These are phyloP conservation scores for Oryza glaberrima DNA, from an alignment of 176 grass and related monocot genomes.

Conservation along the genomic window DNA sequence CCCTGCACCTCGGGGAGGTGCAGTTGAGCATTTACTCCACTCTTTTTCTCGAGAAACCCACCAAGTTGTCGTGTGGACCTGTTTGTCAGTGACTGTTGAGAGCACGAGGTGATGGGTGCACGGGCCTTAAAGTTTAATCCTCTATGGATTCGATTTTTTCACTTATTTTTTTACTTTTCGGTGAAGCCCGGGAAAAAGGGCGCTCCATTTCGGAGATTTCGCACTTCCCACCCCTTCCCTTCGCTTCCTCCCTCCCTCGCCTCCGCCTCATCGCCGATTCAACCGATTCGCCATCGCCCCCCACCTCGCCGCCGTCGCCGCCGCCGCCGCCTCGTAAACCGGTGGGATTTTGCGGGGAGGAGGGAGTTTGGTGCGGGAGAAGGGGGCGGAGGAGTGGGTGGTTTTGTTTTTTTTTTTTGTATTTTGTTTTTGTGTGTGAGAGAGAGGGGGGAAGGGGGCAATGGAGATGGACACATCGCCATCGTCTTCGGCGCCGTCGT, in stretches of 20 bases:
- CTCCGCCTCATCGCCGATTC: background rate
- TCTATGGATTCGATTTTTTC: background rate
- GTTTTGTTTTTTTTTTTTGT: background rate
- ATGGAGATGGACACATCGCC: conserved; percentile 47
- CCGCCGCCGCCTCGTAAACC: conserved; percentile 16
- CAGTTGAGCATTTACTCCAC: accelerated
- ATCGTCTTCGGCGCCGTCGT: conserved; percentile 44
- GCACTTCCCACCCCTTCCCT: background rate
- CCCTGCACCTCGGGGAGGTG: background rate
- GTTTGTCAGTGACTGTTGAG: conserved; percentile 1
- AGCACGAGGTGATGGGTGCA: conserved; percentile 19
- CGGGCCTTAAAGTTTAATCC: background rate
- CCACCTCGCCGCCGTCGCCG: conserved; percentile 18
- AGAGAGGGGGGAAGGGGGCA: background rate
- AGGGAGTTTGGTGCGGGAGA: background rate
- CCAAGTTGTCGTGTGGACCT: accelerated
- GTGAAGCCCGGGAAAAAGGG: conserved; percentile 7
- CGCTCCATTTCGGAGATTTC: conserved; percentile 52
- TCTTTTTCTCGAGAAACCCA: accelerated
- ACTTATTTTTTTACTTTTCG: background rate
- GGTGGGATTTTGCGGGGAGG: conserved; percentile 23
- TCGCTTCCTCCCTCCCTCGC: background rate
- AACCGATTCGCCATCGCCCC: conserved; percentile 27
- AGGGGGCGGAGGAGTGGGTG: background rate
- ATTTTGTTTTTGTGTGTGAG: no score